Percentiles rank a stretch among this genome's conserved stretches.
Conservation (phyloP, 1,284 basidiomycete genomes). For the Sphaerobolus stellatus region DNA sequence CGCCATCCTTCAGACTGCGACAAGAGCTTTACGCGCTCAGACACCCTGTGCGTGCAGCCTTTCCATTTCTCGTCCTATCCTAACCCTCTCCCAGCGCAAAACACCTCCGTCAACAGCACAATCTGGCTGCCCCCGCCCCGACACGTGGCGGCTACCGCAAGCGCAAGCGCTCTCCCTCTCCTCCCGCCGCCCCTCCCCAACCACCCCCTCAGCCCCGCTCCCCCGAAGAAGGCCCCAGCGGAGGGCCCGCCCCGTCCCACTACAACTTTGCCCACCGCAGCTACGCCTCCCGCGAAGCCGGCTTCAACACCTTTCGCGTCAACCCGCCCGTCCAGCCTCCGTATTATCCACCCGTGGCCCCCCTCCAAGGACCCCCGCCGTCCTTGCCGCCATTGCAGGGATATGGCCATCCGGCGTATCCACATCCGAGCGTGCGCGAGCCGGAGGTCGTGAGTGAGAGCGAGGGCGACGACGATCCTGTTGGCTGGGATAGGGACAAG, state of each 20-base stretch:
- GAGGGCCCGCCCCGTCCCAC: constrained; percentile 18
- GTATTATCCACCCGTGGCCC: neutral
- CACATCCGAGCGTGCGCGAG: neutral
- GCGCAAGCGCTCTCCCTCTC: constrained; percentile 55
- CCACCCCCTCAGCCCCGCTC: constrained; percentile 23
- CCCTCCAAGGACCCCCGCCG: neutral
- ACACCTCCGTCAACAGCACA: constrained; percentile 87
- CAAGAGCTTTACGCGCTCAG: constrained; percentile 89
- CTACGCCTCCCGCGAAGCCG: constrained; percentile 35
- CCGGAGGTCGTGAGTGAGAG: neutral
- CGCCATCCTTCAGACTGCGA: constrained; percentile 70
- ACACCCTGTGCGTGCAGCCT: constrained; percentile 54
- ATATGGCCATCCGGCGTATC: neutral
- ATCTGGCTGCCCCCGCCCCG: constrained; percentile 68
- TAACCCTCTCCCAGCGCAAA: constrained; percentile 48
- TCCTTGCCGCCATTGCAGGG: neutral
- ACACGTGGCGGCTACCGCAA: constrained; percentile 67
- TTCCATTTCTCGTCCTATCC: neutral
- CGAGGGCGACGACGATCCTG: constrained; percentile 3
- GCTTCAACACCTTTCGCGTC: constrained; percentile 29
- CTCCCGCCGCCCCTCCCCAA: constrained; percentile 24
- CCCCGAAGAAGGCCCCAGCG: constrained; percentile 5
- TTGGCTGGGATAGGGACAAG: constrained; percentile 1
- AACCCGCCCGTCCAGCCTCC: constrained; percentile 2
- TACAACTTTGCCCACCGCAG: constrained; percentile 13